Evolutionary conservation across 805 yeast genomes (phyloP).

Genomic region (Metschnikowia sp.): DNA sequence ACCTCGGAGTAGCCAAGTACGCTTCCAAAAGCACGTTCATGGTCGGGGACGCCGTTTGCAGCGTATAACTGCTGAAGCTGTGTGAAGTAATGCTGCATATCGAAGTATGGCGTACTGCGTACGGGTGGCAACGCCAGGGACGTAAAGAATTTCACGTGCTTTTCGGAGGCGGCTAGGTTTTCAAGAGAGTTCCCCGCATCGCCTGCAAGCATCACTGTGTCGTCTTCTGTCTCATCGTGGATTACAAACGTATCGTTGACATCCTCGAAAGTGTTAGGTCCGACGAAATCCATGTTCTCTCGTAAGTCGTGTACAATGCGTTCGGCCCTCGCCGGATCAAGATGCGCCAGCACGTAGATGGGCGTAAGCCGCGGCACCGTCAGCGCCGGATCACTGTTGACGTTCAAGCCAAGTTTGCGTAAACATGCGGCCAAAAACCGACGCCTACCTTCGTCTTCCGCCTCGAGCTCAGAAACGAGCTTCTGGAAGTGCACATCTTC

Average conservation of each 20-base stretch:
- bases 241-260: constrained; percentile 54
- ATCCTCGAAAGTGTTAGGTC: constrained; percentile 42
- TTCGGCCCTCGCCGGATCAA: constrained; percentile 28
- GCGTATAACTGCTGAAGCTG: constrained; percentile 34
- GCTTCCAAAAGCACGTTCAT: constrained; percentile 51
- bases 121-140: constrained; percentile 46
- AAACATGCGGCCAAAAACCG: constrained; percentile 57
- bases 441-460: constrained; percentile 47
- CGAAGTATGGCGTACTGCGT: constrained; percentile 69
- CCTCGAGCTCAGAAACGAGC: constrained; percentile 35
- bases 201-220: constrained; percentile 13
- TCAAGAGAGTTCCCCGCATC: constrained; percentile 14
- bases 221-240: constrained; percentile 36
- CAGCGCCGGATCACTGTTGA: constrained; percentile 47
- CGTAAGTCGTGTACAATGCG: constrained; percentile 35
- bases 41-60: constrained; percentile 19
- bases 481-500: constrained; percentile 24
- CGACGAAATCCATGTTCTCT: constrained; percentile 32
- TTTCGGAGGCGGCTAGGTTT: constrained; percentile 33
- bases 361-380: constrained; percentile 70
- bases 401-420: constrained; percentile 60
- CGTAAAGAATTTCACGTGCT: constrained; percentile 50
- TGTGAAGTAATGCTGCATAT: constrained; percentile 53
- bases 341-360: constrained; percentile 47
- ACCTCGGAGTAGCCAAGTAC: constrained; percentile 78